Evolutionary conservation across 1,284 basidiomycete species (phyloP).

Genomic region (Apiotrichum siamense): DNA sequence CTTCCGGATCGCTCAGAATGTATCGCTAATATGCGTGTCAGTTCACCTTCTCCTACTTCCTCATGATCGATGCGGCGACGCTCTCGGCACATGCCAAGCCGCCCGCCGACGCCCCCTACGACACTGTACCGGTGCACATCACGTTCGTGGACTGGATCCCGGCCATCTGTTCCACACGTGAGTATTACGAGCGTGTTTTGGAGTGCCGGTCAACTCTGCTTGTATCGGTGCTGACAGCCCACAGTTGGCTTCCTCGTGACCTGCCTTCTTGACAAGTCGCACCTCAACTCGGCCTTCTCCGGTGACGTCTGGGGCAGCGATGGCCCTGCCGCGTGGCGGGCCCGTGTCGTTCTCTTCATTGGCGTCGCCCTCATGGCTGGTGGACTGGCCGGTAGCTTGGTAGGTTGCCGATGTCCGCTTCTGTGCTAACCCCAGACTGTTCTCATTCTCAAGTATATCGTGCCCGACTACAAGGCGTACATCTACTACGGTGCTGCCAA

Average conservation of each 20-base stretch:
- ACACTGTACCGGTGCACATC: constrained; percentile 76
- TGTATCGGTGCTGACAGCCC: not conserved
- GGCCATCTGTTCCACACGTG: constrained; percentile 76
- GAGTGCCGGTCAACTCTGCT: not conserved
- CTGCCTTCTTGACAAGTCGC: constrained; percentile 91
- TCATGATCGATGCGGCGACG: constrained; percentile 90
- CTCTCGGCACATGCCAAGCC: constrained; percentile 74
- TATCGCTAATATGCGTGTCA: constrained; percentile 32
- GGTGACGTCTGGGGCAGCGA: constrained; percentile 56
- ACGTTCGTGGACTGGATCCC: constrained; percentile 92
- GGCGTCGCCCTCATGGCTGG: constrained; percentile 97
- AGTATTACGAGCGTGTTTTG: constrained; percentile 13
- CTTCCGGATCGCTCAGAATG: not conserved
- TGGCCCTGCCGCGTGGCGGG: constrained; percentile 78
- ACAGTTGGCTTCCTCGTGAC: constrained; percentile 84
- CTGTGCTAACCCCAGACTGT: constrained; percentile 58
- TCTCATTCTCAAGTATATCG: constrained; percentile 84
- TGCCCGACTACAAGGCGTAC: constrained; percentile 70
- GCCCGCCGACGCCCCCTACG: constrained; percentile 61
- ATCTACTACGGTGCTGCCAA: constrained; percentile 92
- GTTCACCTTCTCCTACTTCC: constrained; percentile 92
- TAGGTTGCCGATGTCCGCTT: constrained; percentile 50
- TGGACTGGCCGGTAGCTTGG: constrained; percentile 86
- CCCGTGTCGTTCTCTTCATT: constrained; percentile 82
- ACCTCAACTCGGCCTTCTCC: constrained; percentile 71